phyloP scores from a whole-genome alignment of 2,329 filamentous ascomycete genomes.

The Colletotrichum euphorbiae region DNA sequence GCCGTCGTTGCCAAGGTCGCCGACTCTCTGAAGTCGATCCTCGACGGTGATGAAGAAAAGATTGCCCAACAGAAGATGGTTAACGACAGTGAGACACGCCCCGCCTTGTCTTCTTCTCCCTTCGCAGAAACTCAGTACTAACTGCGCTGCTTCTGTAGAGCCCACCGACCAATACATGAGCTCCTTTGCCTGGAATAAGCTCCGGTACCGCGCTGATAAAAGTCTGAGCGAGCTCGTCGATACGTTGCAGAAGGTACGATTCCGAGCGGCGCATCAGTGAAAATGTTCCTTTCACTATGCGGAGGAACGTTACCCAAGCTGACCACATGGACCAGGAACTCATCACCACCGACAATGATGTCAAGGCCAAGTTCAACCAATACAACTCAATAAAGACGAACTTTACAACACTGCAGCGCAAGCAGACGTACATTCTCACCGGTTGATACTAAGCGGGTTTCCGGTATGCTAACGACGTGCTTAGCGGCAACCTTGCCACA shows the following conservation, averaged over 20 bases:
- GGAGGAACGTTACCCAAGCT: background rate
- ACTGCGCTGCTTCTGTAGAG: slow-evolving; percentile 65
- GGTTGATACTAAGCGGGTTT: background rate
- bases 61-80: slow-evolving; percentile 89
- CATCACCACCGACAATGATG: slow-evolving; percentile 91
- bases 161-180: slow-evolving; percentile 95
- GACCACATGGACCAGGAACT: slow-evolving; percentile 72
- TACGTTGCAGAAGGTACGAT: slow-evolving; percentile 82
- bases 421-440: slow-evolving; percentile 77
- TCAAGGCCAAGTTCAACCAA: slow-evolving; percentile 93
- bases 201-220: slow-evolving; percentile 95
- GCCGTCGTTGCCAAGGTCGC: slow-evolving; percentile 88
- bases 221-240: slow-evolving; percentile 88
- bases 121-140: slow-evolving; percentile 39
- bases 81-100: slow-evolving; percentile 77
- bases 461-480: slow-evolving; percentile 31
- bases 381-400: slow-evolving; percentile 93
- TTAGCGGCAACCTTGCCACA: slow-evolving; percentile 89
- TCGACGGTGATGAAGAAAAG: slow-evolving; percentile 87
- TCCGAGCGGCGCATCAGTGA: too few species aligned
- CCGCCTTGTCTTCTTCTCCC: slow-evolving; percentile 31
- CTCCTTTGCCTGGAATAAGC: slow-evolving; percentile 95
- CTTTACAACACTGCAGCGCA: slow-evolving; percentile 83
- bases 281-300: too few species aligned
- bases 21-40: slow-evolving; percentile 83